These are phyloP conservation scores for Aspergillus piperis DNA, from an alignment of 2,329 filamentous ascomycete species.

Conservation along the genomic window DNA sequence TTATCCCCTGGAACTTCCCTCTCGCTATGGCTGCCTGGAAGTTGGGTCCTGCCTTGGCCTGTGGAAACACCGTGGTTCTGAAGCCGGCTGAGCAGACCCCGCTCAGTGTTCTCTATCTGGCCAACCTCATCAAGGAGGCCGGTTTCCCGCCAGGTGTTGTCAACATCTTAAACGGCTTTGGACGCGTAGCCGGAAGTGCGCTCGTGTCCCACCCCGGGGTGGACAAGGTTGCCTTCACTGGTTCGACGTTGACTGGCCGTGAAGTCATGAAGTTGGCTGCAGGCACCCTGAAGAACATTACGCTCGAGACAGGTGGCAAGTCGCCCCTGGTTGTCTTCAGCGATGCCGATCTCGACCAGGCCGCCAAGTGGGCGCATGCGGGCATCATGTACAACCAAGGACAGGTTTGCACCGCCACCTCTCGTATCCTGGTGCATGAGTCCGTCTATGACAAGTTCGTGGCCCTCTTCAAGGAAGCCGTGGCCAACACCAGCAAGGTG, in stretches of 20 bases:
- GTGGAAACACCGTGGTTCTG: constrained; percentile 37
- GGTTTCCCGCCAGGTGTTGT: constrained; percentile 39
- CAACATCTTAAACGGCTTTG: constrained; percentile 38
- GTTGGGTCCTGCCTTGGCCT: constrained; percentile 37
- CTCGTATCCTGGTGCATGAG: constrained; percentile 60
- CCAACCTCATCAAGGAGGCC: constrained; percentile 36
- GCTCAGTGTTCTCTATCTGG: constrained; percentile 36
- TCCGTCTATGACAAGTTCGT: constrained; percentile 38
- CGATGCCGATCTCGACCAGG: constrained; percentile 67
- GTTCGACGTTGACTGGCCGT: constrained; percentile 35
- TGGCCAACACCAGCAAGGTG: constrained; percentile 37
- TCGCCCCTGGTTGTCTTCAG: constrained; percentile 65
- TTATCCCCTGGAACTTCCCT: constrained; percentile 89
- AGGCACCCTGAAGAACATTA: constrained; percentile 38
- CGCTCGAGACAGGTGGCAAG: constrained; percentile 60
- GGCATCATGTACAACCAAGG: constrained; percentile 51
- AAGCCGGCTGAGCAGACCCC: constrained; percentile 40
- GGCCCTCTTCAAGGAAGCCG: constrained; percentile 34
- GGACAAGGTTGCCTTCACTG: constrained; percentile 40
- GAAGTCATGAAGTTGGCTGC: constrained; percentile 42
- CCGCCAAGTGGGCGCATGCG: constrained; percentile 67
- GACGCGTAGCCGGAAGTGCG: constrained; percentile 32
- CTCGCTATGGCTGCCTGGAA: constrained; percentile 68
- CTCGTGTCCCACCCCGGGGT: constrained; percentile 36
- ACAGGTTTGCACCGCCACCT: constrained; percentile 39